A percentile compares a stretch with the other conserved stretches of the same genome.
phyloP scores from a whole-genome alignment of 2,329 filamentous ascomycete genomes.

The Nothomitra cinnamomea region DNA sequence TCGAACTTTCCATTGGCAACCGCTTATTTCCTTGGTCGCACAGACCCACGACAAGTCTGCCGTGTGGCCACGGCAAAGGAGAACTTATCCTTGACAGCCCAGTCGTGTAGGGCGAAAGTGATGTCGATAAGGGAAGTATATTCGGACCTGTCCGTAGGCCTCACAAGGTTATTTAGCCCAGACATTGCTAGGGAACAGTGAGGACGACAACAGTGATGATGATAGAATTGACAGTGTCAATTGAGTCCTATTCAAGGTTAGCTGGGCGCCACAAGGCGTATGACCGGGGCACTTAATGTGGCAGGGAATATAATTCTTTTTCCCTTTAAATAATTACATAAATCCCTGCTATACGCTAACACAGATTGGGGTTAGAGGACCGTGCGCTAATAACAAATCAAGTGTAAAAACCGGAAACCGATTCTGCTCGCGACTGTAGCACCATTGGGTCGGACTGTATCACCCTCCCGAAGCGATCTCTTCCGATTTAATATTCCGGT shows the following conservation, averaged over 20 bases:
- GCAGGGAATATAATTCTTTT: too few relatives aligned
- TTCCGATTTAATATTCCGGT: neutral
- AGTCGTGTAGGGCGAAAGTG: neutral
- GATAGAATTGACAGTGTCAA: too few relatives aligned
- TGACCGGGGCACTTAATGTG: neutral
- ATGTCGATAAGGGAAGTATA: neutral
- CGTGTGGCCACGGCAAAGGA: neutral
- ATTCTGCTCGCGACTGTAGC: neutral
- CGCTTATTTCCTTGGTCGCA: neutral
- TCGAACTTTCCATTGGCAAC: neutral
- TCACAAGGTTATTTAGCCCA: neutral
- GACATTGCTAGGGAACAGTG: neutral
- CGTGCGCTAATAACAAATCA: too few relatives aligned
- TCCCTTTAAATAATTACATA: too few relatives aligned
- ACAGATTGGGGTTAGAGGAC: too few relatives aligned
- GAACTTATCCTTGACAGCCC: neutral
- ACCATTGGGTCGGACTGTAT: neutral
- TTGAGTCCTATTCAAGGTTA: too few relatives aligned
- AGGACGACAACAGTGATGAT: neutral
- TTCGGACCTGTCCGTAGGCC: neutral
- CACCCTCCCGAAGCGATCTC: too few relatives aligned
- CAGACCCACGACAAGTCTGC: neutral
- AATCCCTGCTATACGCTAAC: too few relatives aligned
- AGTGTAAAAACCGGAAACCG: too few relatives aligned
- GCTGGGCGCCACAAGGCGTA: neutral